Base-by-base conservation (phyloP, 768 basidiomycete species). In the Pleurotus platypus region DNA sequence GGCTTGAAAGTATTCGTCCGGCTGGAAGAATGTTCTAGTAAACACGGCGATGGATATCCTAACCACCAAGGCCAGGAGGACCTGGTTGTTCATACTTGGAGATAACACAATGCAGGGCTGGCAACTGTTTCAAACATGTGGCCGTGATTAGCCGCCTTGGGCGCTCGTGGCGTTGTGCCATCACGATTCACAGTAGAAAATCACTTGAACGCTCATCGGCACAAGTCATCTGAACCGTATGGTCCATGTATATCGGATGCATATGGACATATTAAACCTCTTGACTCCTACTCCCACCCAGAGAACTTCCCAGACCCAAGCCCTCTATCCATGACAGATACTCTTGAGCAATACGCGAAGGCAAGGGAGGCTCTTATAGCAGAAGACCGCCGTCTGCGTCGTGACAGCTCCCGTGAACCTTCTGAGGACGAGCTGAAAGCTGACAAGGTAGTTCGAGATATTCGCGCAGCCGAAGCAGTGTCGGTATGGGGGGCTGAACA, bases 1-100 rank as follows among this genome's bases (percentile, higher is more conserved):
- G 5, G 94, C 83, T 67, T 99, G 97, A 64, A 89, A 98, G 70
- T 90, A 96, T 71, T 98, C 97, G 70, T 99, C 97, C 7, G 97
- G 94, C 69, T 98, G 95, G 69, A 98, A 98, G 74, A 89, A 90
- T 3, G 94, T 92, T 55, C 80, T 79, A 0, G 92, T 94, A 40
- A 74, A 71, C 30, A 95, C 66, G 0, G 92, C 87, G 46, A 91
- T 74, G 6, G 73, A 57, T 50, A 90, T 68, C 46, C 90, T 84
- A 61, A 84, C 64, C 18, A 63, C 55, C 27, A 86, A 56, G n/a
- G 81, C 75, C 51, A 78, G 11, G 18, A 12, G n/a, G 37, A 54
- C 22, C n/a, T n/a, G 22, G 39, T 24, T 2, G 30, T 35, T 35
- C 30, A 35, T 35, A 35, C 9, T 35, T 35, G 30, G 30, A 35